Base-by-base conservation (phyloP, 1,284 basidiomycete species). In the Sanghuangporus baumii region DNA sequence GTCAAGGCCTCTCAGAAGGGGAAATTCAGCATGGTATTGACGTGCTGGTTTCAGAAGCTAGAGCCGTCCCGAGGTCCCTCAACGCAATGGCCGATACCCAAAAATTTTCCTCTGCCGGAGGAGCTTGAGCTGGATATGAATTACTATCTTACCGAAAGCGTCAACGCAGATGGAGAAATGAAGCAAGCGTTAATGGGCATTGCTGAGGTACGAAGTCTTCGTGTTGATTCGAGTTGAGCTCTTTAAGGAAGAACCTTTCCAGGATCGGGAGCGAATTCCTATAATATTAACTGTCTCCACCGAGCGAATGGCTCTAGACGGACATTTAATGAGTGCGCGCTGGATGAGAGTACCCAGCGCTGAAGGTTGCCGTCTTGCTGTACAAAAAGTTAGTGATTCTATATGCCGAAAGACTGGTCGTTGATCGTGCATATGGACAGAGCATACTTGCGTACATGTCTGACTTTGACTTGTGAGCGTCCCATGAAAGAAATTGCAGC, bases 401-500 rank as follows among this genome's bases (percentile, higher is more conserved):
- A 51, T 20, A 23, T 9, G 34, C 5, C n/a, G 16, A 20, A 37
- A n/a, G 16, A 36, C 6, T 51, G 14, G 34, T 41, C 8, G 4
- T 26, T 54, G n/a, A 55, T 46, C 16, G 41, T 37, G 52, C 26
- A 34, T 54, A 36, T 34, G 23, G 57, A 3, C 69, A 94, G 91
- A 92, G 90, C 68, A 93, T 96, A 64, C 79, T 96, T 58, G 86
- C 87, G 4, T 96, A 94, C 69, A 81, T 94, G 58, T 93, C 93
- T 2, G 94, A 96, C 72, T 76, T 91, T 51, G 81, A 89, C 70
- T 91, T 95, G 89, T 91, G 70, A 50, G 84, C 74, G 2, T 12
- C 5, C 16, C 43, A 3, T 48, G 18, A 20, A 26, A 23, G 12
- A 26, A 5, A 26, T 9, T 23, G 14, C 20, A n/a, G 23, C 7